Evolutionary conservation across 257 asterid genomes (phyloP).

Genomic region (Penstemon barbatus): DNA sequence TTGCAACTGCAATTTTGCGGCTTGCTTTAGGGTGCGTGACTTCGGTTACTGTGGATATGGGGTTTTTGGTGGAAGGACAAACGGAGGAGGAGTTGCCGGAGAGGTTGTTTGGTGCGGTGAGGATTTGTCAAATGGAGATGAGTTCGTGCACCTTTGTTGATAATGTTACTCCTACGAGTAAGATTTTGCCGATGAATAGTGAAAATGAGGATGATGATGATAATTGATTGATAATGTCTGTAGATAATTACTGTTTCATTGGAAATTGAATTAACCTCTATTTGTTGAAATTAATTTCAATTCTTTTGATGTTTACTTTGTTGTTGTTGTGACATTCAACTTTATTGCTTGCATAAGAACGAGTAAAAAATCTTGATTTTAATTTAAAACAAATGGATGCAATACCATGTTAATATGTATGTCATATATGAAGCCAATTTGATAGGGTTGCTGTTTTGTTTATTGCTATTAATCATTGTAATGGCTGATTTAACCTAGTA

Average conservation of each 20-base stretch:
- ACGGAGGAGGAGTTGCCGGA: conserved; percentile 87
- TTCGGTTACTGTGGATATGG: conserved; percentile 91
- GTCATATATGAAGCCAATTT: too few species aligned
- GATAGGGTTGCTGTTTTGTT: background rate
- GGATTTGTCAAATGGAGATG: conserved; percentile 94
- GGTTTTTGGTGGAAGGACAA: conserved; percentile 77
- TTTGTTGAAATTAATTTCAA: too few species aligned
- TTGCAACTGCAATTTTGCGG: conserved; percentile 79
- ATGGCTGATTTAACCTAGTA: conserved; percentile 26
- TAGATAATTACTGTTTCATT: conserved; percentile 35
- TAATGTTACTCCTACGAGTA: conserved; percentile 41
- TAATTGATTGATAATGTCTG: conserved; percentile 19
- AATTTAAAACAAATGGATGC: too few species aligned
- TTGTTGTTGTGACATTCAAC: background rate
- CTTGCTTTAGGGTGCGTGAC: conserved; percentile 83
- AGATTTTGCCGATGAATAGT: conserved; percentile 52
- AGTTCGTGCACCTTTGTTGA: conserved; percentile 66
- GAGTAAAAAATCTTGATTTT: too few species aligned
- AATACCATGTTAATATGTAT: too few species aligned
- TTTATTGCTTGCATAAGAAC: conserved; percentile 16
- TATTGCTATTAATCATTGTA: conserved; percentile 14
- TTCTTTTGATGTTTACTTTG: too few species aligned
- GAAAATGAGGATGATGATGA: conserved; percentile 43
- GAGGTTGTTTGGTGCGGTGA: conserved; percentile 75
- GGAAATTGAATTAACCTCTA: background rate